Evolutionary conservation across 495 filamentous ascomycete species (phyloP), one percentile per base, ranked within the genome.

Genomic region (Aspergillus heteromorphus): DNA sequence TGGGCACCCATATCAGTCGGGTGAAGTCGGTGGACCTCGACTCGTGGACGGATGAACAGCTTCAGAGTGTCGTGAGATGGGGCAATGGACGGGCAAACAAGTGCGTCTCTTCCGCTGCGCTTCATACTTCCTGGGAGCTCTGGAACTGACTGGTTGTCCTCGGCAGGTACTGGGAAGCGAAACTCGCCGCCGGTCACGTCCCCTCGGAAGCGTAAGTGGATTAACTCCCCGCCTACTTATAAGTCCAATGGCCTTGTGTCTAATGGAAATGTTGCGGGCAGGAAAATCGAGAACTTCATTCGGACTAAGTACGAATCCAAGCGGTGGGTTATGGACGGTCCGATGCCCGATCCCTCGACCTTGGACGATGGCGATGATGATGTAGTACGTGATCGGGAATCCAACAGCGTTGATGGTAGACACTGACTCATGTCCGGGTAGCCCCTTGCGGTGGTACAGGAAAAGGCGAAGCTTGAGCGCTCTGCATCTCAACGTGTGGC

Each of bases 281-380:
- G 83, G 41, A 98, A 98, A 76, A 97, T 98, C 58, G 93, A 97
- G 78, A 98, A 97, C 72, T 98, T 98, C 60, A 96, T 98, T 57
- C 83, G 95, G 40, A 98, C 93, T 31, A 98, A 98, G 71, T 98
- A 98, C 69, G 93, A 98, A 63, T 86, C 90, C 8, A 97, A 96
- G 77, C 79, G 95, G 72, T 98, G 93, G 93, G 88, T 91, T 2
- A 96, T 97, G 92, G 95, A 98, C 54, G 93, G 95, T 2, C 82
- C 79, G 10, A 91, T 97, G 72, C 95, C 95, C 8, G 89, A 97
- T 63, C 95, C 95, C 19, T 77, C 87, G 0, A 89, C 85, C n/a
- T 71, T 98, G 50, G 87, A 91, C 64, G 85, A 76, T 27, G 90
- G 87, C 6, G 88, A 83, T 25, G 91, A 97, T 61, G 91, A 96